Percentiles rank a stretch among this genome's conserved stretches.
phyloP scores from a whole-genome alignment of 495 filamentous ascomycete species.

The Daldinia decipiens region DNA sequence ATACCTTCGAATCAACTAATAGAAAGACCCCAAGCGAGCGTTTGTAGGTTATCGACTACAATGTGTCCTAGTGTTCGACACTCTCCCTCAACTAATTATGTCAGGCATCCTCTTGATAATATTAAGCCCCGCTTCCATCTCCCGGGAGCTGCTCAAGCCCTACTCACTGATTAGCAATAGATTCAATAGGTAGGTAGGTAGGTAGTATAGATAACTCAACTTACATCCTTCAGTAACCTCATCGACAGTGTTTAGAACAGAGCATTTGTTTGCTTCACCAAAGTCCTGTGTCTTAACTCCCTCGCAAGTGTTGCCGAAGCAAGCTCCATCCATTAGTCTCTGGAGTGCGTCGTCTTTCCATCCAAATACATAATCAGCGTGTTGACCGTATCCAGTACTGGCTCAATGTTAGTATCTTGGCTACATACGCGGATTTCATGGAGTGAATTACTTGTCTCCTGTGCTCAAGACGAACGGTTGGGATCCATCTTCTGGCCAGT shows the following conservation, averaged over 20 bases:
- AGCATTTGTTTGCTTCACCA: constrained; percentile 52
- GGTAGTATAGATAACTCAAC: constrained; percentile 2
- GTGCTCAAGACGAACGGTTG: constrained; percentile 57
- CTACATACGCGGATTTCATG: neutral
- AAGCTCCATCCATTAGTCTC: constrained; percentile 56
- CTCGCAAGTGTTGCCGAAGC: constrained; percentile 52
- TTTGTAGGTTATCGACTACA: neutral
- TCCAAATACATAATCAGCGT: constrained; percentile 61
- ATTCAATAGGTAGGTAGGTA: neutral
- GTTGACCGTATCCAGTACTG: constrained; percentile 55
- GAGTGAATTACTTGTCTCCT: constrained; percentile 49
- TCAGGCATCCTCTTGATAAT: neutral
- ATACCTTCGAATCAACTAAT: neutral
- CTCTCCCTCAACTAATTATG: neutral
- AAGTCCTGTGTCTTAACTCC: constrained; percentile 51
- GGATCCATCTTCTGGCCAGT: constrained; percentile 54
- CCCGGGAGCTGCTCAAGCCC: constrained; percentile 40
- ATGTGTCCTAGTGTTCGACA: neutral
- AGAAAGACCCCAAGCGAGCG: neutral
- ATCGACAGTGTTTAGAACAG: constrained; percentile 49
- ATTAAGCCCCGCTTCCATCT: constrained; percentile 37
- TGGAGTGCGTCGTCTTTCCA: constrained; percentile 57
- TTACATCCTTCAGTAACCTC: constrained; percentile 58
- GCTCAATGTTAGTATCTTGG: neutral
- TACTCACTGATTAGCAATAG: constrained; percentile 11